Evolutionary conservation across 208 protist species (phyloP).

Genomic region (Giardia muris): DNA sequence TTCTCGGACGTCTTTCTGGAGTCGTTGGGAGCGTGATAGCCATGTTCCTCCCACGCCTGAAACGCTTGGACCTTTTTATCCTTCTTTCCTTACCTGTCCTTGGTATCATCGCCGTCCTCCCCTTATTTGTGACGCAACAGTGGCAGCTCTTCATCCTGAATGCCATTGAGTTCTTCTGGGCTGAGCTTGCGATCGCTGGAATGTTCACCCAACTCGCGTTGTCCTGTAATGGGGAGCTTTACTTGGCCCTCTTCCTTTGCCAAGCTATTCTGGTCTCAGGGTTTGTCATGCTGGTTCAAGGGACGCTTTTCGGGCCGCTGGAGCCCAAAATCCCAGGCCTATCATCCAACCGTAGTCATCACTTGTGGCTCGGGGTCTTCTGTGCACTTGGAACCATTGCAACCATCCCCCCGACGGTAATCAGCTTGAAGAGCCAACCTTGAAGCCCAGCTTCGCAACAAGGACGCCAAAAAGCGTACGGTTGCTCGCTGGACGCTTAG

Average conservation of each 20-base stretch:
- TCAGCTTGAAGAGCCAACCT: too few relatives aligned
- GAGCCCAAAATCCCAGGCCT: neutral
- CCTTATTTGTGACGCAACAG: neutral
- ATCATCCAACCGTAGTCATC: neutral
- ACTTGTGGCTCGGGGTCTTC: neutral
- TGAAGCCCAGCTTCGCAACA: too few relatives aligned
- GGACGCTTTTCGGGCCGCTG: neutral
- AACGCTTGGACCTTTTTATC: neutral
- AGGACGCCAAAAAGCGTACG: too few relatives aligned
- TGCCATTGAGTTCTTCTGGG: neutral
- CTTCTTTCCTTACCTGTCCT: neutral
- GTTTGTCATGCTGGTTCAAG: neutral
- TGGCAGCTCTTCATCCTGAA: neutral
- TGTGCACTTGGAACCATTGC: neutral
- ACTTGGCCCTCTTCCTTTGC: neutral
- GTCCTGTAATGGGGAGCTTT: neutral
- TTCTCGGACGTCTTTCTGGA: neutral
- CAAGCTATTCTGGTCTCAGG: neutral
- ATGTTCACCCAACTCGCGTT: neutral
- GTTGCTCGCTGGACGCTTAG: too few relatives aligned
- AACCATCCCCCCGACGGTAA: too few relatives aligned
- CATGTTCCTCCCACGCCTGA: neutral
- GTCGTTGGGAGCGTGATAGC: neutral
- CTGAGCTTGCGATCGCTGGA: neutral
- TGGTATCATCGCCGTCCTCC: neutral